Base-by-base conservation (phyloP, 805 yeast genomes). In the Wickerhamiella occidentalis region DNA sequence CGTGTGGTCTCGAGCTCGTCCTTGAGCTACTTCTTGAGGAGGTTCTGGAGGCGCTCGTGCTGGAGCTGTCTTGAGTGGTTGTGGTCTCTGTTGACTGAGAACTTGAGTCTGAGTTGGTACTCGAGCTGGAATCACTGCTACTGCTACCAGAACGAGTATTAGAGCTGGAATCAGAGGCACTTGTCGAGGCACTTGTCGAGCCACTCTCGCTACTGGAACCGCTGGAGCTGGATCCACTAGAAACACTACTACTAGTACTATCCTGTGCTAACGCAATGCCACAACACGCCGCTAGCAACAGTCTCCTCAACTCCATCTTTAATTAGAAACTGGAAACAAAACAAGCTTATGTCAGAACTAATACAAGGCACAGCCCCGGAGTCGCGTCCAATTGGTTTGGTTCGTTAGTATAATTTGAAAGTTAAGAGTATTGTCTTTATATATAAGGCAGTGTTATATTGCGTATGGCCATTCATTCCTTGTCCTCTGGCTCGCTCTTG, bases 231-330 rank as follows among this genome's bases (percentile, higher is more conserved):
- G 45, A 26, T 7, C 37, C 18, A n/a, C 37, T 33, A 33, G 40
- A 36, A 3, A 18, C 40, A 18, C 23, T 36, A 22, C 40, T 36
- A 36, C 46, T 42, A 19, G 46, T 9, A 28, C 40, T 37, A 37
- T 40, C 44, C 15, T 44, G 40, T 1, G 47, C 47, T 4, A 44
- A 23, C 22, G 17, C 47, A 6, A 19, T 26, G 13, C 47, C 47
- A 33, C 19, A 44, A 8, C 28, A n/a, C 5, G 37, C 47, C 37
- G 37, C 26, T n/a, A 33, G 15, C 11, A 38, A 8, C 19, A 38
- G 17, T 9, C 25, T 21, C 17, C 28, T 19, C 3, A 22, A 12
- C 3, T 40, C 25, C 44, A 40, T 40, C 42, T 38, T 23, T 23
- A 40, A 23, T 40, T 40, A 40, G 30, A 40, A 40, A 9, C 21